Evolutionary conservation across 352 stramenopile genomes (phyloP).

Genomic region (Globisporangium yorkense): DNA sequence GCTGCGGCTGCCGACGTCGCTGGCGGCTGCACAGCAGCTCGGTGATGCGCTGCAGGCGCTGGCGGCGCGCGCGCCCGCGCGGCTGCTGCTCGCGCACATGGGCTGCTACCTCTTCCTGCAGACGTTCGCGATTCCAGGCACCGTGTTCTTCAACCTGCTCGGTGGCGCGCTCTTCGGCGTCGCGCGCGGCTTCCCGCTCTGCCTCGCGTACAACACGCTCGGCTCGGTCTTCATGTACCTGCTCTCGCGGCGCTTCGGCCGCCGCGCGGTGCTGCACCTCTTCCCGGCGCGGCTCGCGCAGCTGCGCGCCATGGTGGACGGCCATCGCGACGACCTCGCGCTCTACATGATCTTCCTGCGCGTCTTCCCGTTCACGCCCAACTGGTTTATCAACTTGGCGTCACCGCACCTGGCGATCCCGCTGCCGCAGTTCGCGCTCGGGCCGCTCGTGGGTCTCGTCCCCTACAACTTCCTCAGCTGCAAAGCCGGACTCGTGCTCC

Average conservation of each 20-base stretch:
- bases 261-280: conserved; percentile 42
- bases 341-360: conserved; percentile 83
- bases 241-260: conserved; percentile 52
- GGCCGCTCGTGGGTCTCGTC: conserved; percentile 58
- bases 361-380: conserved; percentile 80
- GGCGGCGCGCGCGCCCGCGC: conserved; percentile 24
- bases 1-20: conserved; percentile 53
- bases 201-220: conserved; percentile 75
- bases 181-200: conserved; percentile 62
- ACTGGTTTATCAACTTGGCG: conserved; percentile 86
- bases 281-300: conserved; percentile 44
- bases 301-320: conserved; percentile 51
- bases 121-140: conserved; percentile 76
- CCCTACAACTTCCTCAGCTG: conserved; percentile 85
- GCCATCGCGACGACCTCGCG: conserved; percentile 64
- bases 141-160: conserved; percentile 77
- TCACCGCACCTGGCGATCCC: conserved; percentile 70
- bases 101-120: conserved; percentile 74
- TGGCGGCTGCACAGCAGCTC: conserved; percentile 53
- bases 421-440: conserved; percentile 50
- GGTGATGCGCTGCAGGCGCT: conserved; percentile 59
- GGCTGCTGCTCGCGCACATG: conserved; percentile 62
- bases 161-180: conserved; percentile 70
- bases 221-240: conserved; percentile 75
- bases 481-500: conserved; percentile 71